Evolutionary conservation across 495 filamentous ascomycete genomes (phyloP).

Genomic region (Penicillium subrubescens): DNA sequence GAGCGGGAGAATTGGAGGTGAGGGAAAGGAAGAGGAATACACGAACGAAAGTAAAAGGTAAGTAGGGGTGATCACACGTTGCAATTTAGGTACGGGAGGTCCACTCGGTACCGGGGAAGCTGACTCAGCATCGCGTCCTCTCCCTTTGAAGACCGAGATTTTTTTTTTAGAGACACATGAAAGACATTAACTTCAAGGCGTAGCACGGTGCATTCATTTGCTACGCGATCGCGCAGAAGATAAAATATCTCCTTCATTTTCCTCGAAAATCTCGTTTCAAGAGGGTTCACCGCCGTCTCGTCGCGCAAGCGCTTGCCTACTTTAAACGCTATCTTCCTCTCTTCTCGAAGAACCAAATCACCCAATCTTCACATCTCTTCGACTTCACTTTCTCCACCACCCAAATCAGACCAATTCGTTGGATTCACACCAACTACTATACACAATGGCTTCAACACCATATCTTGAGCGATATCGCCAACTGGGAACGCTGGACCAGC

Average conservation of each 20-base stretch:
- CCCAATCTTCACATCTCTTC: slow-evolving; percentile 13
- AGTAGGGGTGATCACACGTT: slow-evolving; percentile 31
- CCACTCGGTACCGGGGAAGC: slow-evolving; percentile 26
- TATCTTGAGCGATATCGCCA: slow-evolving; percentile 52
- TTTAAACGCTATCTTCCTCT: slow-evolving; percentile 14
- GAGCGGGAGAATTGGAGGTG: slow-evolving; percentile 21
- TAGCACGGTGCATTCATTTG: slow-evolving; percentile 2
- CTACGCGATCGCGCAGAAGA: neutral
- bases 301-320: slow-evolving; percentile 19
- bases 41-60: slow-evolving; percentile 6
- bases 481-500: slow-evolving; percentile 48
- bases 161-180: slow-evolving; percentile 16
- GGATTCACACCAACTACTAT: neutral
- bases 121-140: slow-evolving; percentile 22
- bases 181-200: slow-evolving; percentile 8
- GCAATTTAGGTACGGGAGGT: slow-evolving; percentile 25
- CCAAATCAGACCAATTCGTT: slow-evolving; percentile 6
- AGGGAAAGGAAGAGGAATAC: slow-evolving; percentile 11
- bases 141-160: slow-evolving; percentile 15
- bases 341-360: slow-evolving; percentile 14
- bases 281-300: slow-evolving; percentile 16
- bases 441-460: slow-evolving; percentile 36
- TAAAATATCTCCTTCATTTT: neutral
- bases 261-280: neutral
- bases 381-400: neutral